These are phyloP conservation scores for Starmerella vaccinii DNA, from an alignment of 805 yeast species.

Conservation along the genomic window DNA sequence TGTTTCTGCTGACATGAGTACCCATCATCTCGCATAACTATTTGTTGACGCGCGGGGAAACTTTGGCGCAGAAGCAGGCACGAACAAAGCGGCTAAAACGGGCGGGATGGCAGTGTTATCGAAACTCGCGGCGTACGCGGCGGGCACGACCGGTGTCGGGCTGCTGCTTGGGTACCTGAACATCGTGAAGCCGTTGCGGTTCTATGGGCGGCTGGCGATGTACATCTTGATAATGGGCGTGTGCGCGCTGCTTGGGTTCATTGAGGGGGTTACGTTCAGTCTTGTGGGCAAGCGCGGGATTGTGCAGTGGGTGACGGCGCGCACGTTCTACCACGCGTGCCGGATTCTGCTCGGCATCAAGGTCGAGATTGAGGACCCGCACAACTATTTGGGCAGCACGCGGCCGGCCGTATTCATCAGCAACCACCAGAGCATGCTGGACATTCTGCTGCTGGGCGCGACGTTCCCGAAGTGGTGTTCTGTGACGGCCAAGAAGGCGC, in stretches of 20 bases:
- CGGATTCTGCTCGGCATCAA: constrained; percentile 57
- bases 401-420: constrained; percentile 72
- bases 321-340: constrained; percentile 60
- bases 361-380: constrained; percentile 54
- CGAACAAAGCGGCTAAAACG: background rate
- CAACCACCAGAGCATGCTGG: constrained; percentile 87
- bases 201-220: constrained; percentile 28
- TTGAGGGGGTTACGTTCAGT: constrained; percentile 55
- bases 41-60: too few species aligned
- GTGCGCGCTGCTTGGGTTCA: constrained; percentile 30
- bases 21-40: too few species aligned
- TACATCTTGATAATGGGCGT: constrained; percentile 27
- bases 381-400: constrained; percentile 36
- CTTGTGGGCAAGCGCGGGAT: constrained; percentile 64
- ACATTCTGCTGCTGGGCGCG: constrained; percentile 68
- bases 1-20: too few species aligned
- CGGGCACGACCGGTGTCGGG: constrained; percentile 16
- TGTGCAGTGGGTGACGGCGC: constrained; percentile 83
- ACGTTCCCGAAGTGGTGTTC: constrained; percentile 81
- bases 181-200: constrained; percentile 30
- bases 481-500: constrained; percentile 81
- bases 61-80: background rate
- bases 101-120: constrained; percentile 15
- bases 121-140: constrained; percentile 11
- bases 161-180: constrained; percentile 29